phyloP scores from a whole-genome alignment of 23 red algal species.

The Chondrus crispus region DNA sequence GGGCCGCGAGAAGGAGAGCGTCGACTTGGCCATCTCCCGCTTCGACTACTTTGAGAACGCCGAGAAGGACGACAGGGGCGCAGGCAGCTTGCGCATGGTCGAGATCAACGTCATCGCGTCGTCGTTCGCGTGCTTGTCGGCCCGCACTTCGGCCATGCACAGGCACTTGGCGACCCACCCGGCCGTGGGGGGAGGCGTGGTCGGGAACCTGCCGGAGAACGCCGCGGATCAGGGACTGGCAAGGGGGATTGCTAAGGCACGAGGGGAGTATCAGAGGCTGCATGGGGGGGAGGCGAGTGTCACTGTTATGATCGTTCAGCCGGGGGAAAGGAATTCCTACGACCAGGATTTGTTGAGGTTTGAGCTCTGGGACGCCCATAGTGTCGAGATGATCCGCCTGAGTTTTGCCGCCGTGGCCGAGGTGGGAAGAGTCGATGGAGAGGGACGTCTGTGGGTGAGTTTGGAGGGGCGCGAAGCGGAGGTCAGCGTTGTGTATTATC shows the following conservation, averaged over 20 bases:
- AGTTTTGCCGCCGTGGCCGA: slow-evolving; percentile 49
- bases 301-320: slow-evolving; percentile 81
- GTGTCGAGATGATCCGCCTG: slow-evolving; percentile 62
- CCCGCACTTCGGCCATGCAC: slow-evolving; percentile 47
- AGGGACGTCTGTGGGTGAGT: not conserved
- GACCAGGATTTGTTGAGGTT: slow-evolving; percentile 79
- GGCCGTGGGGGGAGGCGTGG: not conserved
- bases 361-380: slow-evolving; percentile 48
- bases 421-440: not conserved
- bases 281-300: not conserved
- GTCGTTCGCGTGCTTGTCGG: slow-evolving; percentile 75
- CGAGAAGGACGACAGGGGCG: not conserved
- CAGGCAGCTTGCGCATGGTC: slow-evolving; percentile 59
- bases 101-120: slow-evolving; percentile 95
- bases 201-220: slow-evolving; percentile 28
- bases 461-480: not conserved
- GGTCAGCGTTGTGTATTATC: slow-evolving; percentile 89
- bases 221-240: slow-evolving; percentile 24
- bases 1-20: not conserved
- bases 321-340: slow-evolving; percentile 77
- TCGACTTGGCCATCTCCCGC: slow-evolving; percentile 58
- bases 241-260: slow-evolving; percentile 42
- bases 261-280: not conserved
- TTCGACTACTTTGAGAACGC: slow-evolving; percentile 86
- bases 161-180: slow-evolving; percentile 28